Conservation (phyloP, 2,329 filamentous ascomycete species). For the Conoideocrella luteorostrata region DNA sequence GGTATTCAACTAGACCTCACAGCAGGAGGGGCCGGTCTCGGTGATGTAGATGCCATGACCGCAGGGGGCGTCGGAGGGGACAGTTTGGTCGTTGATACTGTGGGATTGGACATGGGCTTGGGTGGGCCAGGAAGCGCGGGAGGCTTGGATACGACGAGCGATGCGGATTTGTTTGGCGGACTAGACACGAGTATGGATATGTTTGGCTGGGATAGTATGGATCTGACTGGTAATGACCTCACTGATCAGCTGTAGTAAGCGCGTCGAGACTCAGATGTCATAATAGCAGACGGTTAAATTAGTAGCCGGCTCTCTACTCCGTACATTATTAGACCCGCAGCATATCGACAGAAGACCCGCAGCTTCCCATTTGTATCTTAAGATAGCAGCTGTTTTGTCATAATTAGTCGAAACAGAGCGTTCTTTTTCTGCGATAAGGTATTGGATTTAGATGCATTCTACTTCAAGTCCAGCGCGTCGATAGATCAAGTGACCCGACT, state of each 20-base stretch:
- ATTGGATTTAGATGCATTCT: no score
- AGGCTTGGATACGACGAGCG: slow-evolving; percentile 24
- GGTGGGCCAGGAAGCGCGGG: slow-evolving; percentile 27
- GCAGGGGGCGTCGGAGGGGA: slow-evolving; percentile 36
- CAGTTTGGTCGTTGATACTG: slow-evolving; percentile 32
- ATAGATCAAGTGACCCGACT: no score
- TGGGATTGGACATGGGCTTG: slow-evolving; percentile 41
- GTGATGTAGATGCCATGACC: slow-evolving; percentile 36
- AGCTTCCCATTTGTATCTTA: no score
- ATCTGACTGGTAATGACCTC: slow-evolving; percentile 18
- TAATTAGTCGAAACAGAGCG: no score
- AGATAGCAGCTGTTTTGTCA: no score
- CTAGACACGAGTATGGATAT: slow-evolving; percentile 37
- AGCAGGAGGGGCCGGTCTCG: slow-evolving; percentile 30
- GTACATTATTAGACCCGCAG: no score
- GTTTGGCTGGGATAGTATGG: slow-evolving; percentile 35
- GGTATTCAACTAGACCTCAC: slow-evolving; percentile 36
- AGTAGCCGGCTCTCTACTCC: no score
- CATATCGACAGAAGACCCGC: no score
- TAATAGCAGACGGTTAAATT: no score
- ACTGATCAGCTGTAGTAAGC: neutral
- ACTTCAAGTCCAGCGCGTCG: no score
- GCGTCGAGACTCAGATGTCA: neutral
- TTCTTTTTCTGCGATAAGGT: no score
- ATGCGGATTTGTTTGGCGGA: slow-evolving; percentile 32